Conservation (phyloP, 2,329 filamentous ascomycete species). For the Drechslerella dactyloides region DNA sequence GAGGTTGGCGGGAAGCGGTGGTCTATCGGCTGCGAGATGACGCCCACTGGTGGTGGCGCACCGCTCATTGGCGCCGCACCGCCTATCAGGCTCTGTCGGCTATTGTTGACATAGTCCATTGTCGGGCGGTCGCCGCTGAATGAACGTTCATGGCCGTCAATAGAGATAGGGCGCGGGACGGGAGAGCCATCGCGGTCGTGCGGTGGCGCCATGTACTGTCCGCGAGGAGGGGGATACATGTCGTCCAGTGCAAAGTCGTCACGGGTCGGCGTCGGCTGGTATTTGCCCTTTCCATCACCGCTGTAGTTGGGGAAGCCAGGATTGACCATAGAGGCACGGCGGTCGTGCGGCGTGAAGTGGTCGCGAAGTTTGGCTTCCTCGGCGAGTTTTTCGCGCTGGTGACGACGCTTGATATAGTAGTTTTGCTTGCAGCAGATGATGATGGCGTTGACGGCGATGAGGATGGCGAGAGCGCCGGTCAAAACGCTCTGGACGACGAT, state of each 20-base stretch:
- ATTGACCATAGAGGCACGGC: slow-evolving; percentile 82
- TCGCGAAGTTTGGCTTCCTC: slow-evolving; percentile 60
- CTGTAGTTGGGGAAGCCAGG: slow-evolving; percentile 59
- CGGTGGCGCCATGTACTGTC: slow-evolving; percentile 40
- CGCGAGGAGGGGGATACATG: slow-evolving; percentile 42
- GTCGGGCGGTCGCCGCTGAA: slow-evolving; percentile 34
- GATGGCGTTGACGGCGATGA: slow-evolving; percentile 88
- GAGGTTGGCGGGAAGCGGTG: slow-evolving; percentile 43
- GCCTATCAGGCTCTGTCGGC: slow-evolving; percentile 44
- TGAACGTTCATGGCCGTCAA: slow-evolving; percentile 23
- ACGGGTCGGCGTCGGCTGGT: slow-evolving; percentile 53
- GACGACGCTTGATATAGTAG: slow-evolving; percentile 84
- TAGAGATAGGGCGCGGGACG: slow-evolving; percentile 22
- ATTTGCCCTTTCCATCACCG: slow-evolving; percentile 54
- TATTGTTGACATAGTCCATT: slow-evolving; percentile 28
- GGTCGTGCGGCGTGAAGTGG: slow-evolving; percentile 82
- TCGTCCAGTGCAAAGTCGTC: slow-evolving; percentile 51
- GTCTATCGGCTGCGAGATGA: slow-evolving; percentile 12
- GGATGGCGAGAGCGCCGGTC: slow-evolving; percentile 80
- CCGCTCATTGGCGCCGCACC: slow-evolving; percentile 33
- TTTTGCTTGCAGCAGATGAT: slow-evolving; percentile 83
- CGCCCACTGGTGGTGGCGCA: no score
- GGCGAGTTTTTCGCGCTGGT: slow-evolving; percentile 78
- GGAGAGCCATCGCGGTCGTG: slow-evolving; percentile 47
- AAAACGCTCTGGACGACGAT: slow-evolving; percentile 88